Percentiles rank a stretch among this genome's conserved stretches.
Conservation (phyloP, 208 protist species). For the Tritrichomonas musculus region DNA sequence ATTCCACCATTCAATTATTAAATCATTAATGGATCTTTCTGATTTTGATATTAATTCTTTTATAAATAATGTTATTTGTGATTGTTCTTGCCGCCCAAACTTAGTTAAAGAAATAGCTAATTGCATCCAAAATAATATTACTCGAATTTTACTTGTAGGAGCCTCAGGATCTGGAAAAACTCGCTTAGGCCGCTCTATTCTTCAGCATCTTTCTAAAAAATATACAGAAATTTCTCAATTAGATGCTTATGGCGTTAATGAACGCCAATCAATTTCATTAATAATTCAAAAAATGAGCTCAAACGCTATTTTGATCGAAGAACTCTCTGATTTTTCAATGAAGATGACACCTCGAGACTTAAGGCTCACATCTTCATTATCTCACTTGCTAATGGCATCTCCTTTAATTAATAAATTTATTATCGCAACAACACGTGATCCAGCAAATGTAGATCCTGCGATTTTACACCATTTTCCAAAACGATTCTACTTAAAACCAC, state of each 20-base stretch:
- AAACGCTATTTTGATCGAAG: background rate
- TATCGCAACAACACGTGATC: background rate
- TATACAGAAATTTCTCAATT: background rate
- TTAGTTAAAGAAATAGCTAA: background rate
- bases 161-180: conserved; percentile 5
- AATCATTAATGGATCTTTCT: too few species aligned
- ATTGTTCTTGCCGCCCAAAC: background rate
- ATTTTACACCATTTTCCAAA: background rate
- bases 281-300: background rate
- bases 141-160: background rate
- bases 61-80: background rate
- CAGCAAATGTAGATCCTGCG: background rate
- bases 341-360: background rate
- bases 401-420: background rate
- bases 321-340: conserved; percentile 31
- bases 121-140: background rate
- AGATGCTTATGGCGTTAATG: background rate
- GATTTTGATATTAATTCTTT: too few species aligned
- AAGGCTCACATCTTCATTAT: background rate
- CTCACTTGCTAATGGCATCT: background rate
- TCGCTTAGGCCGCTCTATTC: background rate
- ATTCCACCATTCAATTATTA: too few species aligned
- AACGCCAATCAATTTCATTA: background rate
- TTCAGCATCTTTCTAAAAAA: background rate
- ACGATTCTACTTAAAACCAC: background rate